Evolutionary conservation across 192 early-diverging fungal species (phyloP).

Genomic region (Mortierella antarctica): DNA sequence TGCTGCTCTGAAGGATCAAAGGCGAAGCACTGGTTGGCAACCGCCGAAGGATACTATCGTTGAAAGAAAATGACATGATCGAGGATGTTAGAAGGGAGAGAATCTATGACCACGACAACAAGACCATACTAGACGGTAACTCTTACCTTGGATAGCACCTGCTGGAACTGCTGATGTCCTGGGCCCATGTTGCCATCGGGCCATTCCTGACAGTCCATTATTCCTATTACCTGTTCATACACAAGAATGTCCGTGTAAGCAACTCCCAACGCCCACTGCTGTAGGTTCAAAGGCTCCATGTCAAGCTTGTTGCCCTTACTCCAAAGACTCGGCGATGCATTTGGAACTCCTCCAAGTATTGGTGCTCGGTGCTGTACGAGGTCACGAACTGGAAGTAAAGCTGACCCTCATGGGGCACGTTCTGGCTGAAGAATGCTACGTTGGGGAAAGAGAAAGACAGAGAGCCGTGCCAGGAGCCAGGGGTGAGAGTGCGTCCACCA

Average conservation of each 20-base stretch:
- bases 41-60: conserved; percentile 72
- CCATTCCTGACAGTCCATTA: conserved; percentile 82
- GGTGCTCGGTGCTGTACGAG: conserved; percentile 72
- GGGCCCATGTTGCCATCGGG: conserved; percentile 66
- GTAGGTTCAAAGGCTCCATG: not conserved
- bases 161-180: conserved; percentile 70
- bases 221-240: conserved; percentile 73
- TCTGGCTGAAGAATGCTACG: conserved; percentile 67
- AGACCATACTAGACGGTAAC: not conserved
- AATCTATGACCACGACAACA: not conserved
- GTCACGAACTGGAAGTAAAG: conserved; percentile 80
- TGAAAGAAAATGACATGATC: not conserved
- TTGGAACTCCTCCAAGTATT: conserved; percentile 82
- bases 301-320: conserved; percentile 48
- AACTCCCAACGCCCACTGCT: not conserved
- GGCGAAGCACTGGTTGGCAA: conserved; percentile 80
- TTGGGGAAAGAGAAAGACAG: not conserved
- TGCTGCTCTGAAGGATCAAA: conserved; percentile 84
- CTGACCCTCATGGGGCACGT: conserved; percentile 71
- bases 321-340: conserved; percentile 79
- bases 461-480: not conserved
- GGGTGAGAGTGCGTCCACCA: conserved; percentile 1
- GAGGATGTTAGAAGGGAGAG: not conserved
- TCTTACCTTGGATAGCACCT: conserved; percentile 69
- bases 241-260: not conserved